Conservation (phyloP, 2,329 filamentous ascomycete genomes). For the Colletotrichum lindemuthianum region DNA sequence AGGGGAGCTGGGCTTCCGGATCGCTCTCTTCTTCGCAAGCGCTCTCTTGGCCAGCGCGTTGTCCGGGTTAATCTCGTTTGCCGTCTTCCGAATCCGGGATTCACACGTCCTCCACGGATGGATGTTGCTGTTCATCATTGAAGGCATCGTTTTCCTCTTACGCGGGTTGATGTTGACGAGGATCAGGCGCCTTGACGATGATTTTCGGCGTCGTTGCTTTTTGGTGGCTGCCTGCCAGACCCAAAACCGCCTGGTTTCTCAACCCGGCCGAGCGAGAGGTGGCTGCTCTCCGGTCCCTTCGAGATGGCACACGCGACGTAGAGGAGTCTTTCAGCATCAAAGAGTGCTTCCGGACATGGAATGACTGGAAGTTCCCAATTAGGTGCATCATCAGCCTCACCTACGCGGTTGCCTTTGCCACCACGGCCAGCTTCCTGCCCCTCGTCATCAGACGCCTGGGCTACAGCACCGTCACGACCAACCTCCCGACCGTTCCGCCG, state of each 20-base stretch:
- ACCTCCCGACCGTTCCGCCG: constrained; percentile 42
- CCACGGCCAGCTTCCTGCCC: constrained; percentile 56
- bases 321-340: constrained; percentile 49
- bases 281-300: constrained; percentile 49
- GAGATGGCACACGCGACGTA: constrained; percentile 54
- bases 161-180: no score
- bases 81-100: constrained; percentile 18
- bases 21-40: constrained; percentile 23
- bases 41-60: constrained; percentile 13
- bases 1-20: constrained; percentile 55
- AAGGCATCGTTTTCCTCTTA: not conserved
- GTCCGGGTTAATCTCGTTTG: constrained; percentile 17
- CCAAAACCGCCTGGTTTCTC: constrained; percentile 57
- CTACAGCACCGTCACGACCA: constrained; percentile 55
- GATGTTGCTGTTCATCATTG: constrained; percentile 19
- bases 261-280: constrained; percentile 57
- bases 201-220: constrained; percentile 8
- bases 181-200: constrained; percentile 2
- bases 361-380: constrained; percentile 46
- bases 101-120: constrained; percentile 18
- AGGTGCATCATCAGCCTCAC: constrained; percentile 59
- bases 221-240: constrained; percentile 44
- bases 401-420: constrained; percentile 57
- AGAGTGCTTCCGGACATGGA: constrained; percentile 55
- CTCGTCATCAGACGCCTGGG: constrained; percentile 57